Base-by-base conservation (phyloP, 179 eudicot species). In the Carnegiea gigantea region DNA sequence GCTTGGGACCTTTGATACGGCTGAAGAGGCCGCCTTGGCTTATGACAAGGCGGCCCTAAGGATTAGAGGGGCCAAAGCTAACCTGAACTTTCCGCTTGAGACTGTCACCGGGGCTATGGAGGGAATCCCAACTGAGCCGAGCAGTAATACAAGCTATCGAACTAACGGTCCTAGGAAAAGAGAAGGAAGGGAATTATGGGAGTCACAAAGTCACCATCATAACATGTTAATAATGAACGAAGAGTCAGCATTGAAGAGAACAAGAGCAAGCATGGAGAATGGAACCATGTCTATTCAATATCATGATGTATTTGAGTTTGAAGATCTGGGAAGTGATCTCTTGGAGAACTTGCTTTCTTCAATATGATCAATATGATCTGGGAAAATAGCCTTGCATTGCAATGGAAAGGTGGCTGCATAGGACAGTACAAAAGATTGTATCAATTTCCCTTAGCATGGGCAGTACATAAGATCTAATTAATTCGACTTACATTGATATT, bases 1-100 rank as follows among this genome's bases (percentile, higher is more conserved):
- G 93, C 87, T 92, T 0, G 95, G 95, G 28, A 92, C 90, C 3
- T 92, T 89, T 79, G 71, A 73, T 12, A 92, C 93, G 7, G 92
- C 93, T 3, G 92, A 92, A 77, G 87, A 92, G 77, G 92, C 93
- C 4, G 95, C 92, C 11, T 78, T 90, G 86, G 95, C 95, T 80
- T 92, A 90, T 82, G 95, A 92, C 68, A 92, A 86, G 76, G 95
- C 93, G 14, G 91, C 95, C 75, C 64, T 92, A 33, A 86, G 90
- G 70, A 89, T 90, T 77, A 80, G 93, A 84, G 92, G 95, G 10
- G 46, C 86, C 9, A 90, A 88, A 64, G 88, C 95, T 21, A 71
- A 46, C 73, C 87, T 89, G 1, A 92, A 89, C 53, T 92, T 92
- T 73, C 93, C 93, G 0, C 59, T 84, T 49, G 86, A 90, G 64